These are phyloP conservation scores for Cantharellus anzutake DNA, from an alignment of 768 basidiomycete genomes.

Conservation along the genomic window DNA sequence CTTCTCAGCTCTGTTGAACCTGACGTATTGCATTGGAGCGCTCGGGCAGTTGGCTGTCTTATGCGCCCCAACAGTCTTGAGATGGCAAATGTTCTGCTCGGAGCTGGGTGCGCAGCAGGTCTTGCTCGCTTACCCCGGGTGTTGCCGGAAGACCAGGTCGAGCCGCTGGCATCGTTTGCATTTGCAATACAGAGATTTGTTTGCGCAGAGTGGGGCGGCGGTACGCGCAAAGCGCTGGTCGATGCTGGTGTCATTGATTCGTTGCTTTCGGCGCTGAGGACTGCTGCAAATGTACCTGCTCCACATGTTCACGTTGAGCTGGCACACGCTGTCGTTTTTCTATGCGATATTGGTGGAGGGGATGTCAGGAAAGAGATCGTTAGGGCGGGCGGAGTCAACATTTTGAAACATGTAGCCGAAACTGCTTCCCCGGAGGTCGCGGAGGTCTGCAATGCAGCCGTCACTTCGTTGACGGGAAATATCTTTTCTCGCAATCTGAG, in stretches of 20 bases:
- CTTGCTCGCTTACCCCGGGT: conserved; percentile 5
- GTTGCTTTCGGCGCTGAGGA: conserved; percentile 4
- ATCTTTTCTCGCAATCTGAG: conserved; percentile 4
- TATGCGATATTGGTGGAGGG: conserved; percentile 6
- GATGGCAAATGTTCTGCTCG: conserved; percentile 5
- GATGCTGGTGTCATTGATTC: conserved; percentile 8
- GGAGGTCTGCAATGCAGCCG: conserved; percentile 2
- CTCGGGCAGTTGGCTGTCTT: conserved; percentile 5
- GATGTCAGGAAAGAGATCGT: conserved; percentile 7
- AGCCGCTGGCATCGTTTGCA: conserved; percentile 5
- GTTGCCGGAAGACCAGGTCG: conserved; percentile 1
- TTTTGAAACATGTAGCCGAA: conserved; percentile 5
- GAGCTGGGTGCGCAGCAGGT: conserved; percentile 3
- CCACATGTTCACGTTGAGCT: conserved; percentile 5
- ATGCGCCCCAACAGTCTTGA: conserved; percentile 8
- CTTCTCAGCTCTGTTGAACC: conserved; percentile 1
- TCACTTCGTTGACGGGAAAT: conserved; percentile 7
- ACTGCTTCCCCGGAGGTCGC: background rate
- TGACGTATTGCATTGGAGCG: conserved; percentile 6
- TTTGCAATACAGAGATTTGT: conserved; percentile 6
- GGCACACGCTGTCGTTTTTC: conserved; percentile 1
- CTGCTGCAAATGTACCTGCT: conserved; percentile 3
- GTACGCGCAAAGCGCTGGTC: conserved; percentile 4
- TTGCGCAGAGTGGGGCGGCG: conserved; percentile 1
- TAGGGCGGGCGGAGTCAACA: conserved; percentile 6